Evolutionary conservation across 805 yeast genomes (phyloP).

Genomic region (Phaffomyces antillensis): DNA sequence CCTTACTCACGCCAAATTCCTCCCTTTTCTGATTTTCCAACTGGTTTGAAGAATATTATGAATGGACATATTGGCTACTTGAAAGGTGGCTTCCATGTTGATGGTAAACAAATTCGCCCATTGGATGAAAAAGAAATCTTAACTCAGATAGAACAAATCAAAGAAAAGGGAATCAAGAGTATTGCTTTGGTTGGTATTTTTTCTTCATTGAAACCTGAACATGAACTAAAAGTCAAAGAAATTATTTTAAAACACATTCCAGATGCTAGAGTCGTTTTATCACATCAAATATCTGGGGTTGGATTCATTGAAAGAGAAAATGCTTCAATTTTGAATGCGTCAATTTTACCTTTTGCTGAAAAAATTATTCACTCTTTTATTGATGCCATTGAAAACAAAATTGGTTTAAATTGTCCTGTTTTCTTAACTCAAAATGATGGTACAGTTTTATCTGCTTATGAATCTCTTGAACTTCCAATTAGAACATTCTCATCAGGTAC

Average conservation of each 20-base stretch:
- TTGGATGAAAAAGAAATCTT: constrained; percentile 25
- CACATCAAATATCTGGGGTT: constrained; percentile 35
- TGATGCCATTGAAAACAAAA: constrained; percentile 23
- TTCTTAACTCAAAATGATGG: constrained; percentile 41
- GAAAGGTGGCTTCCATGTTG: constrained; percentile 36
- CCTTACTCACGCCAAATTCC: constrained; percentile 30
- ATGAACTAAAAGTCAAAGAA: constrained; percentile 29
- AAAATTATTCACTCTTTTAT: constrained; percentile 34
- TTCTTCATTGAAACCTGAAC: constrained; percentile 29
- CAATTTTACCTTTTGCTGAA: constrained; percentile 35
- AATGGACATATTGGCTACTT: constrained; percentile 30
- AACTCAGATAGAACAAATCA: constrained; percentile 26
- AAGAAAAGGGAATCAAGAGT: constrained; percentile 26
- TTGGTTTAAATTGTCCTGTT: constrained; percentile 19
- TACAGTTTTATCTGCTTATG: constrained; percentile 35
- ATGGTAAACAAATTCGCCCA: constrained; percentile 31
- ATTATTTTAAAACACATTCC: constrained; percentile 30
- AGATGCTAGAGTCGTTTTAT: constrained; percentile 29
- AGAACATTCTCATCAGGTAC: constrained; percentile 45
- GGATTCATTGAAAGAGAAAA: constrained; percentile 42
- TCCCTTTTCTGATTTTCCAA: constrained; percentile 40
- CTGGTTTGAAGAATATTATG: constrained; percentile 27
- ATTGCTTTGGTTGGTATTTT: constrained; percentile 36
- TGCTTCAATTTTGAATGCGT: constrained; percentile 40
- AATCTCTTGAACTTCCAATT: constrained; percentile 36